Base-by-base conservation (phyloP, 208 protist genomes). In the Acanthamoeba royreba region DNA sequence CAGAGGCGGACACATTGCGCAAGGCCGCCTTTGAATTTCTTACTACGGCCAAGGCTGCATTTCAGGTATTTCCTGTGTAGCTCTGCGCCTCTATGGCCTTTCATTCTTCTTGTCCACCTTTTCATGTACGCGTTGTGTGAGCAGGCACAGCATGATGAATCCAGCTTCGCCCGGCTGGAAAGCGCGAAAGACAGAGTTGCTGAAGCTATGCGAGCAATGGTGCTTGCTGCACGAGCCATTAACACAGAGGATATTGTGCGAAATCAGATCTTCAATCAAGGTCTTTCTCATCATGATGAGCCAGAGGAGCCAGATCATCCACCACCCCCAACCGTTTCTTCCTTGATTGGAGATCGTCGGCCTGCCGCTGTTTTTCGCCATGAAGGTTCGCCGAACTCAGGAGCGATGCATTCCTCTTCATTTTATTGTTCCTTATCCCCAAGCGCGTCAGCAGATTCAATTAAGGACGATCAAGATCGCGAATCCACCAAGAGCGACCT, bases 211-310 rank as follows among this genome's bases (percentile, higher is more conserved):
- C 74, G 46, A 25, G 74, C 40, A 25, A 47, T 35, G 17, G 74
- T 86, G 33, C 74, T 86, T 22, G 40, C 74, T 4, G 74, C 74
- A 25, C 74, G 74, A 35, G 40, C 74, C 8, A 86, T 55, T 25
- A 86, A 86, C 74, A 86, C 74, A 2, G 74, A 53, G n/a, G 74
- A 86, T 25, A 86, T 86, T 4, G 74, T 86, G 4, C 74, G 74
- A 25, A 55, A 47, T 53, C 74, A 55, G 40, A 35, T 86, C 17
- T 17, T 43, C 22, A 4, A 72, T 4, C 42, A 86, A 72, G 74
- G 2, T 2, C 3, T 19, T 35, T 13, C 35, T 35, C 17, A 74
- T 35, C 17, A 17, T 3, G 19, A 2, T 9, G 63, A 74, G 7
- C 17, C 9, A n/a, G 31, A 2, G 13, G 17, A 74, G 31, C 3